Evolutionary conservation across 257 asterid genomes (phyloP), one percentile per base, ranked within the genome.

Genomic region (Gentiana dahurica): DNA sequence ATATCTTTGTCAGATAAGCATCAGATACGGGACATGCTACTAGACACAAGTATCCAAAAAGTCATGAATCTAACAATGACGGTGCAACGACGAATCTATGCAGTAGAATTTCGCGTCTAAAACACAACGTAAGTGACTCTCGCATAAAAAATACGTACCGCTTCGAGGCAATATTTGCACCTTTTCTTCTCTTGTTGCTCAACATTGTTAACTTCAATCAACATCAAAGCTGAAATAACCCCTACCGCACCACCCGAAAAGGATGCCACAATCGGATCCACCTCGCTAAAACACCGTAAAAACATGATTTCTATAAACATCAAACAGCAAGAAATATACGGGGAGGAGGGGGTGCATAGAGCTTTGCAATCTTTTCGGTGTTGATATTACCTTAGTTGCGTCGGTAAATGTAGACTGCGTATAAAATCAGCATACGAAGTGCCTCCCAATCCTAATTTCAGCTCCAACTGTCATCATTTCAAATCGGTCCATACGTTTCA

Each of bases 161-260:
- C 93, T 77, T 74, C 97, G 59, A 61, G 85, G 75, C 97, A 89
- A 68, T 86, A 89, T 75, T 83, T 89, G 94, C 97, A 89, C 69
- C 87, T 67, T 59, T 75, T 84, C 81, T 84, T 89, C 84, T 86
- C 91, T 77, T 89, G 95, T 68, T 77, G 95, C 71, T 81, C 81
- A 39, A 80, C 97, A 61, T 86, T 89, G 83, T 82, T 89, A 55
- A 78, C 79, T 72, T 89, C 97, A 6, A 90, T 73, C 64, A 87
- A 71, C 96, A 84, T 84, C 75, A 86, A 60, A 5, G 96, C 81
- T 15, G 96, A 79, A 60, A 90, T 86, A 67, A 87, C 95, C n/a
- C 96, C 96, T 34, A 90, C 96, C 3, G 96, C 94, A 49, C 97
- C 97, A 43, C 97, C 97, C 12, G 96, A 80, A 77, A 90, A 90